phyloP scores from a whole-genome alignment of 1,284 basidiomycete genomes.

The Volvariella surrecta region DNA sequence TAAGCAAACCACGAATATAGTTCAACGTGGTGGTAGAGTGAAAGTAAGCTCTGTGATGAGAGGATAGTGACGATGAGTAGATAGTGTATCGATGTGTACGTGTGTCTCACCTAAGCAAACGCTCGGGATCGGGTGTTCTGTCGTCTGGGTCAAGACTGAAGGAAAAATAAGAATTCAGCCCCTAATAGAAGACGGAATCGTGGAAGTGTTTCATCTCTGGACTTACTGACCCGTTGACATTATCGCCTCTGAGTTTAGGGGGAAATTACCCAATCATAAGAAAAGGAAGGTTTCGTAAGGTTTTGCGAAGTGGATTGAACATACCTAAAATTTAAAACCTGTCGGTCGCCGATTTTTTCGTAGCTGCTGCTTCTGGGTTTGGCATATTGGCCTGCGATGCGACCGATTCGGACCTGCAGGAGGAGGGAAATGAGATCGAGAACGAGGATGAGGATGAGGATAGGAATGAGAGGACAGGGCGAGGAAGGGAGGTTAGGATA shows the following conservation, averaged over 20 bases:
- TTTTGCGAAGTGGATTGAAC: constrained; percentile 3
- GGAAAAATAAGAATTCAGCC: constrained; percentile 1
- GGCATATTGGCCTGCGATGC: constrained; percentile 95
- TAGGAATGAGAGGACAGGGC: constrained; percentile 1
- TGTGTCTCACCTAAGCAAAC: constrained; percentile 62
- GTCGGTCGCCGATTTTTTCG: constrained; percentile 65
- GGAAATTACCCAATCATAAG: too few species aligned
- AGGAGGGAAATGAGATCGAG: not conserved
- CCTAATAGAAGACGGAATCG: too few species aligned
- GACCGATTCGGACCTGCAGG: constrained; percentile 70
- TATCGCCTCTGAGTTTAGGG: constrained; percentile 69
- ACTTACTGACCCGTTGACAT: constrained; percentile 76
- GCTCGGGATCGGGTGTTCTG: constrained; percentile 82
- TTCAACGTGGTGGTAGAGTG: constrained; percentile 93
- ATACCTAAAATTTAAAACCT: constrained; percentile 78
- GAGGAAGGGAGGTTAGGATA: too few species aligned
- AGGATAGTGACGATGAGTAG: not conserved
- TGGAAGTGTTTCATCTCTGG: too few species aligned
- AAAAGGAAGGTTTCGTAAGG: constrained; percentile 2
- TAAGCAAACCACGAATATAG: constrained; percentile 82
- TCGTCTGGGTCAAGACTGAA: constrained; percentile 64
- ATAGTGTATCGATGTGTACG: not conserved
- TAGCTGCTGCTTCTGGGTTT: constrained; percentile 88
- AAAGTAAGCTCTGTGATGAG: constrained; percentile 76
- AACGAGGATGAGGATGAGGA: not conserved